Base-by-base conservation (phyloP, 495 filamentous ascomycete genomes). In the Copromyces sp. region DNA sequence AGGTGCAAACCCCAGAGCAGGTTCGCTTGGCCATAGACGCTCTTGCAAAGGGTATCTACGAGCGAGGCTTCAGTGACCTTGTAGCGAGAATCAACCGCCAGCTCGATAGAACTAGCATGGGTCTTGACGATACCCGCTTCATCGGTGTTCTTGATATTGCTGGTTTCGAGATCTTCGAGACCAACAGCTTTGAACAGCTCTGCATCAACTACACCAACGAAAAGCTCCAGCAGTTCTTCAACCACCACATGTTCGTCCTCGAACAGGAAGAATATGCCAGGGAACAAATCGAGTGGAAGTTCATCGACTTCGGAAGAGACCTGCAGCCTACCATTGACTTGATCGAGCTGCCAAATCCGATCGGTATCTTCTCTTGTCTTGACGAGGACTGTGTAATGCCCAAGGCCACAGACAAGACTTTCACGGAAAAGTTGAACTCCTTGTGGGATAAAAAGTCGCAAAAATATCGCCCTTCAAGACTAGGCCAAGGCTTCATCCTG, bases 161-260 rank as follows among this genome's bases (percentile, higher is more conserved):
- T 72, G 96, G 96, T 42, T 99, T 99, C 78, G 96, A 99, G 75
- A 99, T 99, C 70, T 99, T 99, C 77, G 93, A 99, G 75, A 88
- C 93, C 73, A 99, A 99, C 80, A 97, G 94, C 84, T 99, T 99
- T 76, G 96, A 99, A 81, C 96, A 99, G 80, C 88, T 99, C 6
- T 98, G 96, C 83, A 99, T 99, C 84, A 99, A 99, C 79, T 99
- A 98, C 82, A 98, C 96, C 72, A 99, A 99, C 80, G 96, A 99
- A 80, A 99, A 98, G 81, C 89, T 99, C 7, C 96, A 99, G 79
- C 96, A 99, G 75, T 99, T 98, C 80, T 99, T 99, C 87, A 99
- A 99, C 73, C 96, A 99, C 76, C 96, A 99, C 84, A 99, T 99
- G 96, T 99, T 99, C 80, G 96, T 99, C 29, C 83, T 99, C 29